A percentile compares a stretch with the other conserved stretches of the same genome.
These are phyloP conservation scores for Pinus albicaulis DNA, from an alignment of 75 land plant genomes.

Conservation along the genomic window DNA sequence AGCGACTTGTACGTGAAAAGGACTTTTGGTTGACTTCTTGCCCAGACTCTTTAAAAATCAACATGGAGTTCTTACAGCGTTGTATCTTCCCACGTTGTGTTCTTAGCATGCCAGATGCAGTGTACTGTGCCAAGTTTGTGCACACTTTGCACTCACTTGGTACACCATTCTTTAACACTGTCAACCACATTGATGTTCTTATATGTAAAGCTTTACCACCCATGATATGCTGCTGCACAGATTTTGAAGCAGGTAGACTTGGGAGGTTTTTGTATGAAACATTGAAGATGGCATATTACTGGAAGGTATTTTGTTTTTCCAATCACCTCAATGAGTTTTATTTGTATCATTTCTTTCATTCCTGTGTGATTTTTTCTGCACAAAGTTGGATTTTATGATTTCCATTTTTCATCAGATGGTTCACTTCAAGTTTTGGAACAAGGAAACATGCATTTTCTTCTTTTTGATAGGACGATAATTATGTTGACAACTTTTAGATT, in stretches of 20 bases:
- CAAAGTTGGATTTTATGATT: background rate
- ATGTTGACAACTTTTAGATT: background rate
- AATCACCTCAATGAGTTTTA: background rate
- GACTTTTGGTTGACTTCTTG: conserved; percentile 91
- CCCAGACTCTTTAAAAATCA: conserved; percentile 81
- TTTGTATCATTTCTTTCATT: background rate
- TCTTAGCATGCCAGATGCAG: conserved; percentile 95
- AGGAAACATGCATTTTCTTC: background rate
- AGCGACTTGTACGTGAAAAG: conserved; percentile 84
- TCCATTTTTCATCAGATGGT: background rate
- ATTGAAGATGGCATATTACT: conserved; percentile 88
- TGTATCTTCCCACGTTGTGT: conserved; percentile 98
- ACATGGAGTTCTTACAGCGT: conserved; percentile 99
- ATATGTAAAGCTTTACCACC: conserved; percentile 96
- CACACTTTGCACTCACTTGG: conserved; percentile 90
- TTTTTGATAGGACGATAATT: background rate
- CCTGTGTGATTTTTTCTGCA: background rate
- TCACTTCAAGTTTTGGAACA: conserved; percentile 5
- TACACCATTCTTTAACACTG: conserved; percentile 94
- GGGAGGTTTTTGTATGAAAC: conserved; percentile 95
- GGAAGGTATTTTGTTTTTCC: conserved; percentile 72
- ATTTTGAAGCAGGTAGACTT: conserved; percentile 93
- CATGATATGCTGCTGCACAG: conserved; percentile 98
- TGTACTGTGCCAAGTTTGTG: conserved; percentile 96
- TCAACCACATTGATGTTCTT: conserved; percentile 92